phyloP scores from a whole-genome alignment of 2,329 filamentous ascomycete species.

The Cryphonectria nitschkei region DNA sequence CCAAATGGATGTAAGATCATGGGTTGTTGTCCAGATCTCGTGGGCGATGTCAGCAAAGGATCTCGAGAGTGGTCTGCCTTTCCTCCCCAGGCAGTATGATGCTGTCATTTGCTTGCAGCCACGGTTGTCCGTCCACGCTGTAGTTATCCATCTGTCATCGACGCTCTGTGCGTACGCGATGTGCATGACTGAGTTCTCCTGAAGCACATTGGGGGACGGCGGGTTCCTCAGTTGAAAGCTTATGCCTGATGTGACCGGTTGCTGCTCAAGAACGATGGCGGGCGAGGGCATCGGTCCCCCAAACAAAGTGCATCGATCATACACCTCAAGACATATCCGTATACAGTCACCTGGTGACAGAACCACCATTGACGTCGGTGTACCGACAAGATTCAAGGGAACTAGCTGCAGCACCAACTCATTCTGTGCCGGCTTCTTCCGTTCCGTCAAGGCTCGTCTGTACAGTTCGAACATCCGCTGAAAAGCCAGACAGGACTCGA shows the following conservation, averaged over 20 bases:
- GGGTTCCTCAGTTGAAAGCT: slow-evolving; percentile 73
- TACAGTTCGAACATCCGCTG: slow-evolving; percentile 72
- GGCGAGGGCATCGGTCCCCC: slow-evolving; percentile 64
- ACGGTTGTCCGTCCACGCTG: slow-evolving; percentile 79
- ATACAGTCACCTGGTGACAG: slow-evolving; percentile 62
- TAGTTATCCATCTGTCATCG: slow-evolving; percentile 77
- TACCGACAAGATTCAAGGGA: slow-evolving; percentile 69
- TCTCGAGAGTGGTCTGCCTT: slow-evolving; percentile 55
- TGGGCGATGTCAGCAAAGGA: slow-evolving; percentile 66
- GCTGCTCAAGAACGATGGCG: slow-evolving; percentile 73
- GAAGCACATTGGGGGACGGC: slow-evolving; percentile 72
- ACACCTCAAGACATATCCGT: slow-evolving; percentile 72
- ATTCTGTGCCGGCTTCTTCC: slow-evolving; percentile 52
- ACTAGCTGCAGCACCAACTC: slow-evolving; percentile 81
- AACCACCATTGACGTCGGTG: slow-evolving; percentile 64
- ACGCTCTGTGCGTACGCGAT: slow-evolving; percentile 77
- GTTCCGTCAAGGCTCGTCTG: slow-evolving; percentile 52
- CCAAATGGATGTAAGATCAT: slow-evolving; percentile 70
- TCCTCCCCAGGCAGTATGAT: slow-evolving; percentile 71
- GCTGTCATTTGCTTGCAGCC: slow-evolving; percentile 74
- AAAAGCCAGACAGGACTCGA: slow-evolving; percentile 75
- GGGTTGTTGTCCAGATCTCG: slow-evolving; percentile 79
- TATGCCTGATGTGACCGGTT: slow-evolving; percentile 69
- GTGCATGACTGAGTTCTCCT: slow-evolving; percentile 81
- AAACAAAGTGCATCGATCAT: slow-evolving; percentile 71